Conservation (phyloP, 345 rosid genomes). For the Eucalyptus virginea region DNA sequence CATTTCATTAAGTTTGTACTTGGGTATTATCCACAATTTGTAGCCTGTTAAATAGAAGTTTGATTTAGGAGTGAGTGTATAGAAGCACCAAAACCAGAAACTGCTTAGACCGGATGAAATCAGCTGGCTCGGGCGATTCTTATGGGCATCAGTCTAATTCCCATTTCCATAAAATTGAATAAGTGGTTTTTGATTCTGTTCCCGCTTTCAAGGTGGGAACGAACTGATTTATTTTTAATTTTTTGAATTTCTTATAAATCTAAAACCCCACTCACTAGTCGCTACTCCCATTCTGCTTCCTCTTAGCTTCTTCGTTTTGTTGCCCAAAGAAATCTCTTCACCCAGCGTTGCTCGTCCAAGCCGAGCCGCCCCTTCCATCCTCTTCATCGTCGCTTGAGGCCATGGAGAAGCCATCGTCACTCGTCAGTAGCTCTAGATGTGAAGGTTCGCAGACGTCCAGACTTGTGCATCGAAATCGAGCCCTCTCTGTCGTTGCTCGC, state of each 20-base stretch:
- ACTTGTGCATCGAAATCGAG: neutral
- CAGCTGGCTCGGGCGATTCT: too few relatives aligned
- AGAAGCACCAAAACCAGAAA: too few relatives aligned
- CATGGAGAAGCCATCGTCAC: neutral
- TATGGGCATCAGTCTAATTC: too few relatives aligned
- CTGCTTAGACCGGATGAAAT: accelerated
- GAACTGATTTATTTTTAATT: accelerated
- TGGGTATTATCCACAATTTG: neutral
- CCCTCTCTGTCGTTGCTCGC: neutral
- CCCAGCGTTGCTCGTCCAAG: neutral
- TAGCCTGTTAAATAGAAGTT: neutral
- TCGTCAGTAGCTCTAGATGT: neutral
- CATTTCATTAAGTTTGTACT: neutral
- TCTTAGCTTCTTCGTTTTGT: neutral
- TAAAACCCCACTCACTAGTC: neutral
- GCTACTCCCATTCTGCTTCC: neutral
- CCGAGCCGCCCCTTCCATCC: neutral
- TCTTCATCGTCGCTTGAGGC: neutral
- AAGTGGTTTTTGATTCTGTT: too few relatives aligned
- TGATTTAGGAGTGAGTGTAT: neutral
- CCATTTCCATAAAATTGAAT: too few relatives aligned
- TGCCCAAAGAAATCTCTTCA: neutral
- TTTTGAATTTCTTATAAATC: neutral
- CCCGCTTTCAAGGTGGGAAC: accelerated
- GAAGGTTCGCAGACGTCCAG: neutral